Base-by-base conservation (phyloP, 371 early-diverging fungal genomes). In the Mucor velutinosus region DNA sequence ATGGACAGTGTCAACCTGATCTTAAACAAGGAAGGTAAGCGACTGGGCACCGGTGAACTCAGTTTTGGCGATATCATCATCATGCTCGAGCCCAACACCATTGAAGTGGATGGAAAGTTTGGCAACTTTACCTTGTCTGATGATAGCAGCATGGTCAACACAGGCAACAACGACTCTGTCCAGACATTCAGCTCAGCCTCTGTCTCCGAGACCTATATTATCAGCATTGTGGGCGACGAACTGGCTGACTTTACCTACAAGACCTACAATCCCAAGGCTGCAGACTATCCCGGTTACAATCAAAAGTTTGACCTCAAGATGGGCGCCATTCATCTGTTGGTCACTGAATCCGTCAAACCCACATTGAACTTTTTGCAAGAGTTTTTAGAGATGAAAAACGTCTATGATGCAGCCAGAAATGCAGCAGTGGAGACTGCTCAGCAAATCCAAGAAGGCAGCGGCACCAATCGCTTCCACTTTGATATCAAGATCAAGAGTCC, bases 401-500 rank as follows among this genome's bases (percentile, higher is more conserved):
- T 96, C 2, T 91, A 94, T 66, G 98, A 98, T 66, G 80, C 90
- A 7, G 98, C 98, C 3, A 82, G 97, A 10, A 80, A 82, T 29
- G 94, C 95, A 5, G 96, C 97, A 3, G 84, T 89, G 0, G 89
- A 94, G 61, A 87, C 90, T 33, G 94, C 95, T 0, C 82, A 86
- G 35, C 93, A 94, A 53, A 76, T 92, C 21, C 70, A 81, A 47
- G 82, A 80, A 51, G 79, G 74, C 7, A 83, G 78, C 7, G 82
- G 85, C 33, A 51, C 8, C 15, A 61, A 56, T n/a, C 41, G 73
- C 23, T 90, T 93, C 47, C 93, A 94, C 64, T 95, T 94, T 77
- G 93, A 96, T 68, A 81, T 97, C 14, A 71, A 79, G 10, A 86
- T 98, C 74, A 85, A 88, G n/a, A 90, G 97, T 21, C 99, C 99